Conservation (phyloP, 2,329 filamentous ascomycete genomes). For the Aspergillus arachidicola region DNA sequence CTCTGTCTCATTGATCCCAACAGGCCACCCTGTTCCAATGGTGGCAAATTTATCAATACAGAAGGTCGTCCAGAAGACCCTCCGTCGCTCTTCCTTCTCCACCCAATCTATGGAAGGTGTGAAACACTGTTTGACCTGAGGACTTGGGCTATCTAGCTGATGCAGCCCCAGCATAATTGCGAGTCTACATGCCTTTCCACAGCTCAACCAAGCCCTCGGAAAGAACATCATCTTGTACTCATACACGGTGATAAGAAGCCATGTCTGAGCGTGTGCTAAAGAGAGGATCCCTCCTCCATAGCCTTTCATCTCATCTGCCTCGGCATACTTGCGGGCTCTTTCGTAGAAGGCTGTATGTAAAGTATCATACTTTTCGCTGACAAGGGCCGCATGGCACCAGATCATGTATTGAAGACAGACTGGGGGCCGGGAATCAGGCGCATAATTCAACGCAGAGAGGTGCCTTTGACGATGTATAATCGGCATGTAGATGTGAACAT, state of each 20-base stretch:
- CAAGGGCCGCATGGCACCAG: conserved; percentile 86
- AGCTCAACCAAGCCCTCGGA: conserved; percentile 90
- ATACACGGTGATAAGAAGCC: conserved; percentile 76
- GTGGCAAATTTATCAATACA: conserved; percentile 89
- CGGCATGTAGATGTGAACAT: conserved; percentile 80
- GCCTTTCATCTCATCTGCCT: conserved; percentile 86
- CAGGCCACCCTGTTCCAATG: conserved; percentile 96
- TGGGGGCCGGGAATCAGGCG: conserved; percentile 80
- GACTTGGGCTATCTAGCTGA: conserved; percentile 74
- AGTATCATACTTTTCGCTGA: conserved; percentile 77
- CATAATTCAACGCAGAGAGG: conserved; percentile 82
- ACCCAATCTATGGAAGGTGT: conserved; percentile 88
- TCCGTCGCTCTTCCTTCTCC: conserved; percentile 83
- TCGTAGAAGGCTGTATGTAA: conserved; percentile 88
- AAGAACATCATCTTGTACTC: conserved; percentile 99
- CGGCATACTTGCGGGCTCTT: conserved; percentile 84
- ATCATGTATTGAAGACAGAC: conserved; percentile 90
- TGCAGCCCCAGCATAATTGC: conserved; percentile 92
- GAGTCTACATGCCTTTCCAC: conserved; percentile 77
- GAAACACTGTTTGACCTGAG: conserved; percentile 92
- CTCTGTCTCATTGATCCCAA: conserved; percentile 89
- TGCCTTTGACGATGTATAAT: conserved; percentile 90
- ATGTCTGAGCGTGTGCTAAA: conserved; percentile 83
- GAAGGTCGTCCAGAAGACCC: conserved; percentile 95
- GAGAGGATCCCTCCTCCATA: conserved; percentile 89